phyloP scores from a whole-genome alignment of 2,329 filamentous ascomycete species.

The Aspergillus nomiae region DNA sequence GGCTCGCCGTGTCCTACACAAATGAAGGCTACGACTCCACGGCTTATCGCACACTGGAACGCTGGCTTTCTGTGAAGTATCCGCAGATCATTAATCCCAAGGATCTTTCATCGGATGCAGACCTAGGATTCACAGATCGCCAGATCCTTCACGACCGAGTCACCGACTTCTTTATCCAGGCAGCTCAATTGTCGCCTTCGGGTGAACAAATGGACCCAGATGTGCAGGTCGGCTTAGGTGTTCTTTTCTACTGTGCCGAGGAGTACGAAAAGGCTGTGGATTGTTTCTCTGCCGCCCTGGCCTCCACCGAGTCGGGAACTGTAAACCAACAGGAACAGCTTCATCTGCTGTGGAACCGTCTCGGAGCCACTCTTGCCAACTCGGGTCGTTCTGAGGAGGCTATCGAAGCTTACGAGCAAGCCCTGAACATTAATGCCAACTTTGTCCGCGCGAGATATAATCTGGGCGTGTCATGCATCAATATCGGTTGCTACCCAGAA shows the following conservation, averaged over 20 bases:
- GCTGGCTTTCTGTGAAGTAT: slow-evolving; percentile 96
- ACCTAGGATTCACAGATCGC: slow-evolving; percentile 92
- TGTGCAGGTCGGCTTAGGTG: slow-evolving; percentile 94
- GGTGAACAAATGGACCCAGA: slow-evolving; percentile 98
- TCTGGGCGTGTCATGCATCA: slow-evolving; percentile 93
- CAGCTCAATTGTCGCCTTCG: slow-evolving; percentile 86
- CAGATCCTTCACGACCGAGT: slow-evolving; percentile 87
- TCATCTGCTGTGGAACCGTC: slow-evolving; percentile 94
- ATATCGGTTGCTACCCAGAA: slow-evolving; percentile 92
- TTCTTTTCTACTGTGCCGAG: slow-evolving; percentile 96
- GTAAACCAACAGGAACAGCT: slow-evolving; percentile 84
- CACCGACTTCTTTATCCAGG: slow-evolving; percentile 85
- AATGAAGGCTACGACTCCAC: slow-evolving; percentile 99
- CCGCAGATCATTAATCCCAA: slow-evolving; percentile 74
- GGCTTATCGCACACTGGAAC: slow-evolving; percentile 92
- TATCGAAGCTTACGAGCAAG: slow-evolving; percentile 94
- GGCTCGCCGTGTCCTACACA: slow-evolving; percentile 92
- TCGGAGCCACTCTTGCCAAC: slow-evolving; percentile 95
- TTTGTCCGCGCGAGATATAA: slow-evolving; percentile 98
- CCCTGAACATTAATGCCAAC: slow-evolving; percentile 85
- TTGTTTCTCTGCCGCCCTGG: slow-evolving; percentile 91
- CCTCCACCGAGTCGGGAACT: slow-evolving; percentile 78
- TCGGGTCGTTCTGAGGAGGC: slow-evolving; percentile 91
- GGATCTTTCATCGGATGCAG: slow-evolving; percentile 72
- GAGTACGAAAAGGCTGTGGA: slow-evolving; percentile 98